Evolutionary conservation across 352 stramenopile genomes (phyloP).

Genomic region (Globisporangium megalacanthum): DNA sequence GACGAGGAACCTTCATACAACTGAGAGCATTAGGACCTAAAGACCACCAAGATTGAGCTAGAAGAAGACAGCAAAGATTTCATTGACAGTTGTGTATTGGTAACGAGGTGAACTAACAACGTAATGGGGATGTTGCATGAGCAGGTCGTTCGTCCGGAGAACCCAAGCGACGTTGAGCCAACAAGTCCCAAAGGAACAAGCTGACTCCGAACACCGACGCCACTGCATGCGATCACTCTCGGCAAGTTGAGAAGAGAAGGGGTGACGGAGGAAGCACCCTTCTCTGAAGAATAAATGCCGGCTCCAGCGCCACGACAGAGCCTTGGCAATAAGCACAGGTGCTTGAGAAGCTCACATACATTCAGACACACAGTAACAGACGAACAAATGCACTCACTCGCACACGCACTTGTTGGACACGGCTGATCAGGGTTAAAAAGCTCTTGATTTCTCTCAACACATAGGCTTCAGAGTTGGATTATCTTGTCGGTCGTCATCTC

Average conservation of each 20-base stretch:
- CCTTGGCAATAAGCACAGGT: background rate
- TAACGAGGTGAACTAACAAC: no score
- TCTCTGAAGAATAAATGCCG: constrained; percentile 36
- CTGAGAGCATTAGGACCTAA: no score
- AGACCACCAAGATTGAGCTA: no score
- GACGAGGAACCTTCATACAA: no score
- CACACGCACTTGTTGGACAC: constrained; percentile 8
- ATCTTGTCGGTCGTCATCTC: constrained; percentile 65
- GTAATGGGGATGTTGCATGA: background rate
- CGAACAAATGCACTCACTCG: constrained; percentile 9
- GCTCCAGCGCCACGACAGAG: background rate
- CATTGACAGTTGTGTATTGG: no score
- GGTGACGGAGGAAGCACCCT: constrained; percentile 21
- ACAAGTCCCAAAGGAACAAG: background rate
- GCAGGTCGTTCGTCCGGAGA: constrained; percentile 21
- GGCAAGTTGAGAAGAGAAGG: constrained; percentile 30
- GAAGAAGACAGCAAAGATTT: no score
- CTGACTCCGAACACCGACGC: constrained; percentile 7
- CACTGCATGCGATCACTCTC: constrained; percentile 13
- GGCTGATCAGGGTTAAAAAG: constrained; percentile 86
- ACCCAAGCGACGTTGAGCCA: constrained; percentile 5
- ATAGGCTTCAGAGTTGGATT: constrained; percentile 84
- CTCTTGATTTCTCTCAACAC: constrained; percentile 71
- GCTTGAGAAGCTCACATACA: background rate
- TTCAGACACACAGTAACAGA: background rate